Evolutionary conservation across 1,284 basidiomycete genomes (phyloP).

Genomic region (Tremellales sp.): DNA sequence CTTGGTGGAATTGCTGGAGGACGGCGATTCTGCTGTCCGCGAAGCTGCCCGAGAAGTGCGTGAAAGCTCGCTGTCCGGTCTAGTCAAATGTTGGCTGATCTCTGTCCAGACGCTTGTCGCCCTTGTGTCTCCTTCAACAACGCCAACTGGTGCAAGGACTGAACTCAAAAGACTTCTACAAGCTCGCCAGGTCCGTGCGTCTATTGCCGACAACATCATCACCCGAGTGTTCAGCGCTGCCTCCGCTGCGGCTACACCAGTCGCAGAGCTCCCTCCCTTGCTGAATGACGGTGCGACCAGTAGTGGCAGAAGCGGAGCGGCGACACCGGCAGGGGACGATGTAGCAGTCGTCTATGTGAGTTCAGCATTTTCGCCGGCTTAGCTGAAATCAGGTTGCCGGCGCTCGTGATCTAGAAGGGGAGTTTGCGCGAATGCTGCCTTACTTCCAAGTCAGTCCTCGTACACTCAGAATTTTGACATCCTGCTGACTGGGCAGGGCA

Average conservation of each 20-base stretch:
- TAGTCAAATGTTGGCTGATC: background rate
- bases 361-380: conserved; percentile 3
- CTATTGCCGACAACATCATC: conserved; percentile 58
- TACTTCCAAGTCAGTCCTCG: conserved; percentile 64
- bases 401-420: conserved; percentile 74
- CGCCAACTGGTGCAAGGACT: conserved; percentile 77
- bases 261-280: background rate
- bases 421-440: conserved; percentile 72
- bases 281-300: background rate
- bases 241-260: conserved; percentile 37
- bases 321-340: conserved; percentile 48
- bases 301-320: conserved; percentile 2
- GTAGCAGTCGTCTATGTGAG: conserved; percentile 69
- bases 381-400: conserved; percentile 65
- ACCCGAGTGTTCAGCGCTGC: conserved; percentile 43
- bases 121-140: conserved; percentile 74
- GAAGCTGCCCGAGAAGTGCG: conserved; percentile 64
- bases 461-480: background rate
- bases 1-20: conserved; percentile 81
- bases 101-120: conserved; percentile 62
- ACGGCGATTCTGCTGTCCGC: conserved; percentile 83
- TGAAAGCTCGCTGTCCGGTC: background rate
- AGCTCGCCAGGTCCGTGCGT: conserved; percentile 78
- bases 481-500: conserved; percentile 58
- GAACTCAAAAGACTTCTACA: conserved; percentile 90